Evolutionary conservation across 805 yeast species (phyloP).

Genomic region (Kluyveromyces starmeri): DNA sequence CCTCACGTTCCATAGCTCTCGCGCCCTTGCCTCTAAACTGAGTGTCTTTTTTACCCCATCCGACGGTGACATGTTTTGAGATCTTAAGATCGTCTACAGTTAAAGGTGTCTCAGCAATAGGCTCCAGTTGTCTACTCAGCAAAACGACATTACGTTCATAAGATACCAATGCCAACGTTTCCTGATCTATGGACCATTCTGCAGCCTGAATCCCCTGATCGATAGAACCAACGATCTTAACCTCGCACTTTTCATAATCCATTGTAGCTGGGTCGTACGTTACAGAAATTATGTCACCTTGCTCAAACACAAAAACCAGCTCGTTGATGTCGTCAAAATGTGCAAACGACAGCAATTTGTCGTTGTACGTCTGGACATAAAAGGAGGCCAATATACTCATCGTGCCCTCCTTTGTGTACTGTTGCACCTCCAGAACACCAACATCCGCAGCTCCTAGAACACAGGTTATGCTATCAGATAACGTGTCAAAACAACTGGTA

Average conservation of each 20-base stretch:
- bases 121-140: constrained; percentile 71
- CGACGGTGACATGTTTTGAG: constrained; percentile 86
- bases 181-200: constrained; percentile 88
- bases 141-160: constrained; percentile 50
- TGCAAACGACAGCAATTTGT: constrained; percentile 42
- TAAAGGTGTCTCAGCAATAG: constrained; percentile 56
- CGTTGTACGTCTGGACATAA: constrained; percentile 35
- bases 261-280: constrained; percentile 42
- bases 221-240: constrained; percentile 76
- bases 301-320: constrained; percentile 53
- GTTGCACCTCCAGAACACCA: constrained; percentile 65
- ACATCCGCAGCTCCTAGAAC: constrained; percentile 50
- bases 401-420: constrained; percentile 57
- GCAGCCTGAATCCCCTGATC: constrained; percentile 70
- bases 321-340: constrained; percentile 67
- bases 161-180: constrained; percentile 64
- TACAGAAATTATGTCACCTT: constrained; percentile 70
- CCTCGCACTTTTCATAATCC: constrained; percentile 42
- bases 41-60: constrained; percentile 97
- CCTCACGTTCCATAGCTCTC: constrained; percentile 61
- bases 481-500: constrained; percentile 51
- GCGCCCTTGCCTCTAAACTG: constrained; percentile 95
- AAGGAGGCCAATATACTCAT: constrained; percentile 51
- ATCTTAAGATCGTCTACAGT: constrained; percentile 52
- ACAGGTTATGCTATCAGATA: constrained; percentile 63